Evolutionary conservation across 495 filamentous ascomycete species (phyloP).

Genomic region (Lineolata rhizophorae): DNA sequence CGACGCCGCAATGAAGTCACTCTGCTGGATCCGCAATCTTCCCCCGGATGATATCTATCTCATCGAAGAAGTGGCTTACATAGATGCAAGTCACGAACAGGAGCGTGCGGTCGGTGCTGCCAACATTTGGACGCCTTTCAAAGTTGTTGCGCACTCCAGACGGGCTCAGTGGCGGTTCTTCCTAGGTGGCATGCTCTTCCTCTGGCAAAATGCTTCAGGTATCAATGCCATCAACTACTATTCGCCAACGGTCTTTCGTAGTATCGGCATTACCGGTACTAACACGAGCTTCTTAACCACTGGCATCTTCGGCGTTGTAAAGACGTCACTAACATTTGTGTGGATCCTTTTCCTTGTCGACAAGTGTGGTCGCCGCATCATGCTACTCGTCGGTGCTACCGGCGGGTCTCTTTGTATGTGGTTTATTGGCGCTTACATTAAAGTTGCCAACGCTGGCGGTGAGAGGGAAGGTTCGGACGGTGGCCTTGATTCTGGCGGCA

Average conservation of each 20-base stretch:
- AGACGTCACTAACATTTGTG: constrained; percentile 36
- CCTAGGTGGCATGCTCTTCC: constrained; percentile 42
- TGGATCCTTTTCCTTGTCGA: constrained; percentile 36
- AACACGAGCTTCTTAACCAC: constrained; percentile 27
- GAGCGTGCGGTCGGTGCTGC: constrained; percentile 31
- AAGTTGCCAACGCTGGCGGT: constrained; percentile 22
- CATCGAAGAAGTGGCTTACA: constrained; percentile 37
- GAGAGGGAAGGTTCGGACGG: too few species aligned
- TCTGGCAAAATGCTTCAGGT: constrained; percentile 43
- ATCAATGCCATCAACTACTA: constrained; percentile 54
- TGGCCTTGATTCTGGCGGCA: constrained; percentile 30
- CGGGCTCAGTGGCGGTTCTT: constrained; percentile 40
- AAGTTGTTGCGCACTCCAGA: constrained; percentile 23
- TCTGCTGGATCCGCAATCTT: constrained; percentile 43
- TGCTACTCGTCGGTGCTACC: constrained; percentile 30
- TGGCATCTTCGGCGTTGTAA: constrained; percentile 29
- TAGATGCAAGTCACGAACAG: constrained; percentile 35
- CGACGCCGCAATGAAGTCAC: constrained; percentile 31
- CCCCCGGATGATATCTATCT: constrained; percentile 37
- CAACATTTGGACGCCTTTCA: constrained; percentile 49
- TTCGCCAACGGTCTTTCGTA: constrained; percentile 31
- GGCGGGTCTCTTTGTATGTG: constrained; percentile 35
- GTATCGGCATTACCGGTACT: constrained; percentile 31
- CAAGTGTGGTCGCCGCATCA: constrained; percentile 30
- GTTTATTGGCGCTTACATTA: constrained; percentile 26